These are phyloP conservation scores for Populus simonii DNA, from an alignment of 345 rosid genomes.

Conservation along the genomic window DNA sequence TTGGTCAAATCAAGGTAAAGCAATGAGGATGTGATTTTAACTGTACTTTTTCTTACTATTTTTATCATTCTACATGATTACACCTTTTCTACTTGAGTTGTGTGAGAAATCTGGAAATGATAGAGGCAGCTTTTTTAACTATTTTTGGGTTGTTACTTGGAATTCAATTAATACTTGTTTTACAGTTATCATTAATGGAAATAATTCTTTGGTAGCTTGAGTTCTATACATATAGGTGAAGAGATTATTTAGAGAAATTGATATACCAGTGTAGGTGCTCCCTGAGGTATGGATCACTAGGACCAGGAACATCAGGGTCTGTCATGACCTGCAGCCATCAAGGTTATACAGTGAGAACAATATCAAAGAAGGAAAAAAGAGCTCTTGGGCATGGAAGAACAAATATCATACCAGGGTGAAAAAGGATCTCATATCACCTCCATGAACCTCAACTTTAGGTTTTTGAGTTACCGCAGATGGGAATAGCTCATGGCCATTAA, in stretches of 20 bases:
- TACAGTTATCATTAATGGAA: not conserved
- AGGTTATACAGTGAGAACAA: not conserved
- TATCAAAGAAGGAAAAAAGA: not conserved
- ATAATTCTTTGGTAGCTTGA: not conserved
- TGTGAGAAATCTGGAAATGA: not conserved
- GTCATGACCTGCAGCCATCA: constrained; percentile 68
- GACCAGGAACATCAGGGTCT: constrained; percentile 98
- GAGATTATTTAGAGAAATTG: not conserved
- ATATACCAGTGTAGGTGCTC: constrained; percentile 93
- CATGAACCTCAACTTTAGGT: constrained; percentile 87
- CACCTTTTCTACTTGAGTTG: not conserved
- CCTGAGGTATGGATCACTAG: constrained; percentile 89
- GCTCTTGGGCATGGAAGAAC: not conserved
- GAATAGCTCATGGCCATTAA: constrained; percentile 81
- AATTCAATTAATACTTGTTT: not conserved
- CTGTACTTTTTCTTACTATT: not conserved
- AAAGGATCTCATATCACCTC: constrained; percentile 85
- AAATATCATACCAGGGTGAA: constrained; percentile 74
- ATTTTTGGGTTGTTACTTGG: not conserved
- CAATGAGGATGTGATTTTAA: not conserved
- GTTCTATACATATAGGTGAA: not conserved
- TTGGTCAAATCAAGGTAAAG: constrained; percentile 18
- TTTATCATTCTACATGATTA: not conserved
- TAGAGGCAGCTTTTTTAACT: not conserved
- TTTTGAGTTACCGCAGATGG: constrained; percentile 68